phyloP scores from a whole-genome alignment of 495 filamentous ascomycete species.

The Penicillium taxi region DNA sequence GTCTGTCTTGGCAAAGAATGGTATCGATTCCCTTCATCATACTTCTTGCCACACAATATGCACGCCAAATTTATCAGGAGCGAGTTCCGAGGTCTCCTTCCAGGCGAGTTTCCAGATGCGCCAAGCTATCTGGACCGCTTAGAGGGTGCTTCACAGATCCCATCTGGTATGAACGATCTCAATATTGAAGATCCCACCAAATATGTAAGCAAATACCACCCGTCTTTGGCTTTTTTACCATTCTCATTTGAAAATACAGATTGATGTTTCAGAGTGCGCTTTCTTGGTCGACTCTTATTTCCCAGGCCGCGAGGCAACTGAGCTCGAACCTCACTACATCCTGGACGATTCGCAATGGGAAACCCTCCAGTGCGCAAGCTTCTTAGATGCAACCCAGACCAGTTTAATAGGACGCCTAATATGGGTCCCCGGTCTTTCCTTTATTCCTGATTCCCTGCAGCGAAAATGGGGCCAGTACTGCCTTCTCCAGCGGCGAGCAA shows the following conservation, averaged over 20 bases:
- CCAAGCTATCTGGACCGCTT: constrained; percentile 52
- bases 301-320: constrained; percentile 43
- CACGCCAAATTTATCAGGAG: constrained; percentile 81
- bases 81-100: constrained; percentile 81
- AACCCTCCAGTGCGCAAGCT: constrained; percentile 59
- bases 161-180: constrained; percentile 83
- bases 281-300: constrained; percentile 88
- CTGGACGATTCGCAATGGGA: constrained; percentile 66
- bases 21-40: constrained; percentile 95
- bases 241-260: constrained; percentile 32
- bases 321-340: constrained; percentile 68
- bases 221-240: background rate
- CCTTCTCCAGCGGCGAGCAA: constrained; percentile 48
- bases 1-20: constrained; percentile 96
- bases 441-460: constrained; percentile 60
- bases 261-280: constrained; percentile 62
- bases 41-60: constrained; percentile 73
- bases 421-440: constrained; percentile 69
- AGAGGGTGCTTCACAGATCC: constrained; percentile 70
- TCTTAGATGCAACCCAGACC: constrained; percentile 74
- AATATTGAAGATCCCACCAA: constrained; percentile 83
- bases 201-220: constrained; percentile 51
- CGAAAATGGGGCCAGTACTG: constrained; percentile 82
- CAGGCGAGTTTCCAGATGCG: constrained; percentile 79
- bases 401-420: constrained; percentile 65